Evolutionary conservation across 2,329 filamentous ascomycete genomes (phyloP).

Genomic region (Blastomyces parvus): DNA sequence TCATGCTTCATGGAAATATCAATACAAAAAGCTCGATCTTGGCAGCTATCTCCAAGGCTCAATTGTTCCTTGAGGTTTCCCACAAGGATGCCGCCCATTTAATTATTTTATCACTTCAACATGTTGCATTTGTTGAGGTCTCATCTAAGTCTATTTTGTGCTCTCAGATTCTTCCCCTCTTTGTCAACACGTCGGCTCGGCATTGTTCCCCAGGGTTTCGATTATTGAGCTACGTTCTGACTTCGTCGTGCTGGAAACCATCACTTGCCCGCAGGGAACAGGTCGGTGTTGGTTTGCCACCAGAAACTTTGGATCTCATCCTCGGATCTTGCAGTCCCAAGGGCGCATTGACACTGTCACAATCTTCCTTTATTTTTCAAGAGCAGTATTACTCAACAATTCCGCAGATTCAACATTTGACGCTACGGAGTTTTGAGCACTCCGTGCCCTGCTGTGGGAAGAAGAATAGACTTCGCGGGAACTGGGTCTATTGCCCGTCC

Average conservation of each 20-base stretch:
- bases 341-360: slow-evolving; percentile 19
- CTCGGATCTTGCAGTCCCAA: slow-evolving; percentile 13
- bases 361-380: slow-evolving; percentile 18
- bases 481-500: slow-evolving; percentile 6
- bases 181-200: slow-evolving; percentile 18
- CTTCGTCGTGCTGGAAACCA: slow-evolving; percentile 20
- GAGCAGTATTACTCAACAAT: slow-evolving; percentile 19
- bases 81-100: slow-evolving; percentile 7
- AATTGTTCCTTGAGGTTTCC: slow-evolving; percentile 6
- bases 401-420: slow-evolving; percentile 16
- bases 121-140: slow-evolving; percentile 19
- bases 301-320: slow-evolving; percentile 15
- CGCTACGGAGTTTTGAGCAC: slow-evolving; percentile 13
- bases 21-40: slow-evolving; percentile 9
- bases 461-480: slow-evolving; percentile 12
- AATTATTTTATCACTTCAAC: slow-evolving; percentile 19
- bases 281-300: slow-evolving; percentile 11
- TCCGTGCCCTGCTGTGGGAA: slow-evolving; percentile 22
- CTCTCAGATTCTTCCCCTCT: slow-evolving; percentile 14
- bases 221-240: slow-evolving; percentile 17
- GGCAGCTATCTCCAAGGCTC: slow-evolving; percentile 12
- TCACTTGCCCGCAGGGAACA: slow-evolving; percentile 14
- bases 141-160: slow-evolving; percentile 11
- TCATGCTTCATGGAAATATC: slow-evolving; percentile 10
- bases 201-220: slow-evolving; percentile 22